Conservation (phyloP, 2,329 filamentous ascomycete genomes). For the Emmonsiellopsis sp. region DNA sequence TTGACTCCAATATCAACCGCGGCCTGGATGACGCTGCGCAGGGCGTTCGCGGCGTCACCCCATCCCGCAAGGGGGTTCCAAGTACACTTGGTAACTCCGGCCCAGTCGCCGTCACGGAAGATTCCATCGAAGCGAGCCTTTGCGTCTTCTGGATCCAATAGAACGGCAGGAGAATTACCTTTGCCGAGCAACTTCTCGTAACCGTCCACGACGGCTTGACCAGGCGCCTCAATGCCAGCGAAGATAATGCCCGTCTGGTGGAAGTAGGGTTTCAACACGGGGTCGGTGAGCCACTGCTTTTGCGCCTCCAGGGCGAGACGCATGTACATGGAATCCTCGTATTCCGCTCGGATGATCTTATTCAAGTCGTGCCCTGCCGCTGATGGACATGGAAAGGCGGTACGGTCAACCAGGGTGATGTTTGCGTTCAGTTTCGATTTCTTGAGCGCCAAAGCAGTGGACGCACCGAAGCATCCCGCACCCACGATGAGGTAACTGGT, state of each 20-base stretch:
- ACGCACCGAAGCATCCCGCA: constrained; percentile 43
- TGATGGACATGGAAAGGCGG: constrained; percentile 2
- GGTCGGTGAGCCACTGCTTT: constrained; percentile 10
- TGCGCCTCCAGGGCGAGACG: constrained; percentile 5
- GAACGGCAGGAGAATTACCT: constrained; percentile 34
- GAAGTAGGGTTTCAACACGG: constrained; percentile 32
- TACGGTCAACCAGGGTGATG: constrained; percentile 5
- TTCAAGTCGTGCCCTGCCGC: constrained; percentile 7
- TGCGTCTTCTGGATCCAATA: constrained; percentile 40
- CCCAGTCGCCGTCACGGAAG: constrained; percentile 50
- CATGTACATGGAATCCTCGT: constrained; percentile 5
- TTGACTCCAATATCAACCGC: constrained; percentile 47
- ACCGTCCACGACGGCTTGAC: constrained; percentile 37
- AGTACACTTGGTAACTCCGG: constrained; percentile 44
- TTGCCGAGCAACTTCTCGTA: constrained; percentile 37
- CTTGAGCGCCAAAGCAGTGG: constrained; percentile 6
- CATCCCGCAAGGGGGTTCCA: constrained; percentile 52
- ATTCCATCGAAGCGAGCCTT: constrained; percentile 46
- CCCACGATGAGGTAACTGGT: constrained; percentile 35
- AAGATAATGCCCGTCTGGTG: constrained; percentile 42
- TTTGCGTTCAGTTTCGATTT: constrained; percentile 1
- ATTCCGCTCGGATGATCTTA: constrained; percentile 9
- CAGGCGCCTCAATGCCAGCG: constrained; percentile 32
- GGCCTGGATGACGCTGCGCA: constrained; percentile 44
- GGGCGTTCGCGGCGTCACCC: constrained; percentile 49